These are phyloP conservation scores for Kwoniella dendrophila DNA, from an alignment of 768 basidiomycete genomes.

Conservation along the genomic window DNA sequence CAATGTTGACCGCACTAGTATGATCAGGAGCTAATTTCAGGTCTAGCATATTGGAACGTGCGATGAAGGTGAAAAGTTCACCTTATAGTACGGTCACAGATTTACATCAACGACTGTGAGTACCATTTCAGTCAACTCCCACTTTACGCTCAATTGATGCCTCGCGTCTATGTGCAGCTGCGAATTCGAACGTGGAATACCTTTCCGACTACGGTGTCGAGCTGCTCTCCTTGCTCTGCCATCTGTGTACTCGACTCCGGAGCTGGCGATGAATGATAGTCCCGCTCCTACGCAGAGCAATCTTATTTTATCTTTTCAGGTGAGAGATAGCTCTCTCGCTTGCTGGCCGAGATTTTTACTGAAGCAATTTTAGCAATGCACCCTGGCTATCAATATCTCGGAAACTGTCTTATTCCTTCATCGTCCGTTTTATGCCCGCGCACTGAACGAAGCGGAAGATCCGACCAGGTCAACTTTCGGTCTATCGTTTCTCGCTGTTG, in stretches of 20 bases:
- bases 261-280: constrained; percentile 4
- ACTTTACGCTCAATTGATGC: neutral
- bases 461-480: constrained; percentile 23
- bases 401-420: constrained; percentile 26
- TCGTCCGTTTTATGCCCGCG: constrained; percentile 29
- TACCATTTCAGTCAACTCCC: neutral
- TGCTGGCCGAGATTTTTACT: neutral
- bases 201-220: constrained; percentile 29
- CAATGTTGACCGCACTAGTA: neutral
- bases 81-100: neutral
- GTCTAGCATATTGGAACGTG: neutral
- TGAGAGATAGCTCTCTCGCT: neutral
- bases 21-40: neutral
- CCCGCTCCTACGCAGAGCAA: constrained; percentile 8
- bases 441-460: constrained; percentile 18
- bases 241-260: constrained; percentile 19
- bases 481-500: constrained; percentile 16
- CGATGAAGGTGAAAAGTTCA: constrained; percentile 1
- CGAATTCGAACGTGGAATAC: constrained; percentile 17
- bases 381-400: constrained; percentile 29
- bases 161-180: neutral
- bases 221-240: constrained; percentile 19
- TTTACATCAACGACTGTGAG: constrained; percentile 10
- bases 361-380: constrained; percentile 12
- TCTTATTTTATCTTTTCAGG: constrained; percentile 16